Conservation (phyloP, 108 stramenopile species). For the Heterococcus sp. region DNA sequence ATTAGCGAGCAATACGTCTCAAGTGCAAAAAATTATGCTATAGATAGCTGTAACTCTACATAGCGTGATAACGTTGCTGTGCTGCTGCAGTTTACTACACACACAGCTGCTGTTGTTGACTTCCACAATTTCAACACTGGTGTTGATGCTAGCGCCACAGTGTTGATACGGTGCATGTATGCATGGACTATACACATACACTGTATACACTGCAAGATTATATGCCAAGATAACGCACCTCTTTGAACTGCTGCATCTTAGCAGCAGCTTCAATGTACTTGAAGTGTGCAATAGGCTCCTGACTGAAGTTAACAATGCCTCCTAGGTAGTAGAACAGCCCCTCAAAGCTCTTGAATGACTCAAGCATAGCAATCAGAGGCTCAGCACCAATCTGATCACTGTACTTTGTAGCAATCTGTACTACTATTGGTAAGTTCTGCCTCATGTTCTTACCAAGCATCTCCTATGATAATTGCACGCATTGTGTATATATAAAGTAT, state of each 20-base stretch:
- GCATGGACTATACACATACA: too few relatives aligned
- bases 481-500: neutral
- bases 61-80: too few relatives aligned
- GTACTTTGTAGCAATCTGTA: conserved; percentile 95
- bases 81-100: too few relatives aligned
- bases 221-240: too few relatives aligned
- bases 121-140: too few relatives aligned
- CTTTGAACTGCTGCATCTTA: conserved; percentile 59
- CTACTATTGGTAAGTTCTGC: conserved; percentile 75
- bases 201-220: too few relatives aligned
- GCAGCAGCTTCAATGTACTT: conserved; percentile 80
- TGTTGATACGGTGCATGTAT: too few relatives aligned
- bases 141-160: too few relatives aligned
- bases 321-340: conserved; percentile 83
- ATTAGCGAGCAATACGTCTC: too few relatives aligned
- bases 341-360: conserved; percentile 89
- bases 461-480: conserved; percentile 66
- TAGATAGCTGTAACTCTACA: too few relatives aligned
- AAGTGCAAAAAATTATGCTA: too few relatives aligned
- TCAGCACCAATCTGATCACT: conserved; percentile 93
- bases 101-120: too few relatives aligned
- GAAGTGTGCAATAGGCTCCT: conserved; percentile 96
- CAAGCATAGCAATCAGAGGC: conserved; percentile 88
- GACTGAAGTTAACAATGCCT: conserved; percentile 91
- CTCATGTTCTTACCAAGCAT: conserved; percentile 79